Conservation (phyloP, 805 yeast species). For the Metschnikowia picachoensis region DNA sequence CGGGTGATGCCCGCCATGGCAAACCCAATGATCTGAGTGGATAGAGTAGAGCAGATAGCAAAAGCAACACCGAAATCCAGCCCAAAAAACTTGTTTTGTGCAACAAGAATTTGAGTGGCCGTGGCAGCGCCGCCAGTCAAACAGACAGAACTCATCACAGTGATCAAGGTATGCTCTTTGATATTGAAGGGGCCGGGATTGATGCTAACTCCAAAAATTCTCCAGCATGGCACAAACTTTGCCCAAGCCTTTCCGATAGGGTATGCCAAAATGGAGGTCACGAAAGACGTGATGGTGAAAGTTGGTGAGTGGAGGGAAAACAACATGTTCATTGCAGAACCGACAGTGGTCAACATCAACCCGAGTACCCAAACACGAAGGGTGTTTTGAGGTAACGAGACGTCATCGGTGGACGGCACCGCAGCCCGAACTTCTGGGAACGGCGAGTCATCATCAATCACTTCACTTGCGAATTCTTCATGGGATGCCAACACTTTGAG, state of each 20-base stretch:
- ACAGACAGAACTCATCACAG: slow-evolving; percentile 16
- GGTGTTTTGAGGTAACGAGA: slow-evolving; percentile 17
- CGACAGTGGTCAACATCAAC: slow-evolving; percentile 21
- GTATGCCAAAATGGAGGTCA: slow-evolving; percentile 23
- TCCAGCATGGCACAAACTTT: slow-evolving; percentile 11
- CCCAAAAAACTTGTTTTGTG: slow-evolving; percentile 15
- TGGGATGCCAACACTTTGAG: not conserved
- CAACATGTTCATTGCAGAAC: slow-evolving; percentile 25
- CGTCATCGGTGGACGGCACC: slow-evolving; percentile 19
- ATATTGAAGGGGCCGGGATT: slow-evolving; percentile 22
- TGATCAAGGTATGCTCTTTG: slow-evolving; percentile 14
- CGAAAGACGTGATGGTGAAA: slow-evolving; percentile 22
- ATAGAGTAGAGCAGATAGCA: slow-evolving; percentile 28
- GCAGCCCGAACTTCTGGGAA: slow-evolving; percentile 24
- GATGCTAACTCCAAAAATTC: slow-evolving; percentile 15
- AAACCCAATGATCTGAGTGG: slow-evolving; percentile 28
- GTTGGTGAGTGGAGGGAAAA: slow-evolving; percentile 26
- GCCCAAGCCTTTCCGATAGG: slow-evolving; percentile 23
- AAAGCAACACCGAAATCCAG: slow-evolving; percentile 20
- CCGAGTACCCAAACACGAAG: slow-evolving; percentile 21
- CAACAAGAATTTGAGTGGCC: slow-evolving; percentile 20
- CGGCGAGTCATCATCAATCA: slow-evolving; percentile 15
- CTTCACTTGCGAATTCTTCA: not conserved
- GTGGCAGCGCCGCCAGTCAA: slow-evolving; percentile 18
- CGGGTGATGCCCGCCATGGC: slow-evolving; percentile 27